Conservation (phyloP, 2,329 filamentous ascomycete species). For the Neurospora sp. region DNA sequence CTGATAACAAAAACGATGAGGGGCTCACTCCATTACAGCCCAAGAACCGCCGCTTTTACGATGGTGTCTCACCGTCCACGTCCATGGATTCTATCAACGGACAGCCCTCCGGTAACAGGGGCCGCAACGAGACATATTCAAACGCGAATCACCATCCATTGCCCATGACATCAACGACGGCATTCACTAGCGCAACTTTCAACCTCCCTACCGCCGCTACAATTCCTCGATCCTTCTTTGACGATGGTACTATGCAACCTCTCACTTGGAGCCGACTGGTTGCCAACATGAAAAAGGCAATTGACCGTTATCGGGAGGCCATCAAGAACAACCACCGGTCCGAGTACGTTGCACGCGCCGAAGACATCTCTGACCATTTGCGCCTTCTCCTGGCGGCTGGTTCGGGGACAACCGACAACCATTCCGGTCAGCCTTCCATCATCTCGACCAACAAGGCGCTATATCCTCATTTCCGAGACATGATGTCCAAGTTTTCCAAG, state of each 20-base stretch:
- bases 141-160: slow-evolving; percentile 37
- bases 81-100: slow-evolving; percentile 87
- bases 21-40: slow-evolving; percentile 18
- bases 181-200: slow-evolving; percentile 50
- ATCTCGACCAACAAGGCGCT: slow-evolving; percentile 96
- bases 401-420: slow-evolving; percentile 95
- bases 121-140: slow-evolving; percentile 45
- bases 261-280: slow-evolving; percentile 85
- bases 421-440: slow-evolving; percentile 97
- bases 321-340: slow-evolving; percentile 73
- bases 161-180: slow-evolving; percentile 49
- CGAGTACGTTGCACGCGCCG: slow-evolving; percentile 88
- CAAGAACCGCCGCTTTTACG: slow-evolving; percentile 52
- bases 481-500: slow-evolving; percentile 99
- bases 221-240: slow-evolving; percentile 77
- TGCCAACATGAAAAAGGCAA: slow-evolving; percentile 82
- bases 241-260: slow-evolving; percentile 70
- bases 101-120: slow-evolving; percentile 47
- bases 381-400: slow-evolving; percentile 88
- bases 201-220: slow-evolving; percentile 47
- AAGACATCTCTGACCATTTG: slow-evolving; percentile 95
- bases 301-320: slow-evolving; percentile 85
- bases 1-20: slow-evolving; percentile 30
- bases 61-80: slow-evolving; percentile 72
- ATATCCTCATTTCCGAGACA: slow-evolving; percentile 94